Base-by-base conservation (phyloP, 495 filamentous ascomycete species). In the Barbatosphaeria neglecta region DNA sequence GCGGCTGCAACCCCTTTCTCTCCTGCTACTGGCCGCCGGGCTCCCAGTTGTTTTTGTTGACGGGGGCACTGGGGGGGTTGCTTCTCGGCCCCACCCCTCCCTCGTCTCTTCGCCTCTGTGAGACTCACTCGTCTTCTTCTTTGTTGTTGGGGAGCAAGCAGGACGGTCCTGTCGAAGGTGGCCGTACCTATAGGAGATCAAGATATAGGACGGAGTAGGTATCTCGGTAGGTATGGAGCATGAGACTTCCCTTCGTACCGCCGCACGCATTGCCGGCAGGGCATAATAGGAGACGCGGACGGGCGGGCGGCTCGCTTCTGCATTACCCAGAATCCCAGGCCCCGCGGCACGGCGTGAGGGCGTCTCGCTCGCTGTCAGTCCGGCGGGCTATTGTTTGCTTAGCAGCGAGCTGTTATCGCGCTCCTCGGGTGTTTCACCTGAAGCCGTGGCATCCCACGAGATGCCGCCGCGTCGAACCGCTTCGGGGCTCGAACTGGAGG, bases 331-430 rank as follows among this genome's bases (percentile, higher is more conserved):
- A 15, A 15, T 35, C 9, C 31, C 31, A n/a, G 5, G 13, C 11
- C 1, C 6, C 11, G n/a, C n/a, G n/a, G n/a, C n/a, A n/a, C n/a
- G n/a, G n/a, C n/a, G n/a, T n/a, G n/a, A n/a, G n/a, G n/a, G n/a
- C n/a, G n/a, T n/a, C 13, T 35, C 13, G 13, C 31, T n/a, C 28
- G 28, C 15, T 33, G 28, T 15, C 15, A 3, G 3, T 33, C 4
- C 15, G 9, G 49, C 11, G 17, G 52, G 52, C 54, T 54, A 28
- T 54, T 59, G 54, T 57, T 56, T 59, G 50, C 49, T 56, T 55
- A 50, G 41, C 37, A 40, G 37, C 28, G 19, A 4, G 24, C 20
- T 45, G 25, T 19, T 51, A 48, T 45, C 41, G 31, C 31, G 16
- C 27, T 41, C 45, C 23, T n/a, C n/a, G n/a, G n/a, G n/a, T n/a